Percentiles rank a stretch among this genome's conserved stretches.
These are phyloP conservation scores for Solanum aculeatissimum DNA, from an alignment of 305 asterid species.

Conservation along the genomic window DNA sequence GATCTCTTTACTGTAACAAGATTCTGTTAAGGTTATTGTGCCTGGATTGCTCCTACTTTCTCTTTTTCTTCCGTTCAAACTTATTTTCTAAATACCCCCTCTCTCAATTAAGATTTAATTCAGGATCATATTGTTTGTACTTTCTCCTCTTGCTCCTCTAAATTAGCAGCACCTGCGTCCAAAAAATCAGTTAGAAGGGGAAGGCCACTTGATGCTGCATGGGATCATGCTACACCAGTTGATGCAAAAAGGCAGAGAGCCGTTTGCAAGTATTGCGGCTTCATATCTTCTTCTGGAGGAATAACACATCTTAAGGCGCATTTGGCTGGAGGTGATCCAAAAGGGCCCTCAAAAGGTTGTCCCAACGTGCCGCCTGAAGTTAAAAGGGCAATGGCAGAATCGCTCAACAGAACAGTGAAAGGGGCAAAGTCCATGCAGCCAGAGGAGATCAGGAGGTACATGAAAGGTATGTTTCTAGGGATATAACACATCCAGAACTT, in stretches of 20 bases:
- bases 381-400: slow-evolving; percentile 12
- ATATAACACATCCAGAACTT: background rate
- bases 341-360: slow-evolving; percentile 26
- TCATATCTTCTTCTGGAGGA: slow-evolving; percentile 37
- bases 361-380: slow-evolving; percentile 27
- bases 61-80: background rate
- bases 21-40: background rate
- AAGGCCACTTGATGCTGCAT: slow-evolving; percentile 26
- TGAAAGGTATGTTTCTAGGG: slow-evolving; percentile 1
- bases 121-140: background rate
- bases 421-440: background rate
- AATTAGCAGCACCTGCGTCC: slow-evolving; percentile 6
- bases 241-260: slow-evolving; percentile 30
- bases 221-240: slow-evolving; percentile 36
- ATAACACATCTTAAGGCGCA: slow-evolving; percentile 30
- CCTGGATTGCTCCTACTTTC: background rate
- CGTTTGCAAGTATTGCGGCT: slow-evolving; percentile 38
- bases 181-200: slow-evolving; percentile 14
- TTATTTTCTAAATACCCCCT: background rate
- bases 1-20: background rate
- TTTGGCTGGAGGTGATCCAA: slow-evolving; percentile 37
- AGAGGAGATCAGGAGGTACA: background rate
- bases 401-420: slow-evolving; percentile 7
- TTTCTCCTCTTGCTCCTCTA: background rate
- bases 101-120: background rate